A percentile compares a stretch with the other conserved stretches of the same genome.
Conservation (phyloP, 305 asterid species). For the Plantago lanceolata region DNA sequence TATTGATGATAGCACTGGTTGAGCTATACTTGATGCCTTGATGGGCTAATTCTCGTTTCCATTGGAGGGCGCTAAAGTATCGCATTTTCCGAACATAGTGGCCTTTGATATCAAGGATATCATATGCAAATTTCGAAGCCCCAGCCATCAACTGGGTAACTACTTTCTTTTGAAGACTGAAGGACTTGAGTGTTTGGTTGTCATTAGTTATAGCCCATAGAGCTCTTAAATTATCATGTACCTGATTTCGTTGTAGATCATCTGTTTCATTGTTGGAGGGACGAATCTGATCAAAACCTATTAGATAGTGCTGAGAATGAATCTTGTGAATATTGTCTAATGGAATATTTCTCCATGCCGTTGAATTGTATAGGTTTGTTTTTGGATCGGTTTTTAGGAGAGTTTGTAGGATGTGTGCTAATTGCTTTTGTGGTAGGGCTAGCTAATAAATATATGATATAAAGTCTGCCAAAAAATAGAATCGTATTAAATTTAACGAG, state of each 20-base stretch:
- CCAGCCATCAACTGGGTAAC: constrained; percentile 10
- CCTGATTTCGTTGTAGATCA: background rate
- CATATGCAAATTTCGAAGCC: constrained; percentile 9
- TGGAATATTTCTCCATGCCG: too few relatives aligned
- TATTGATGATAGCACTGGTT: constrained; percentile 23
- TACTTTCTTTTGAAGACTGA: constrained; percentile 14
- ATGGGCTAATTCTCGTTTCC: constrained; percentile 17
- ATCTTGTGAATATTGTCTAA: too few relatives aligned
- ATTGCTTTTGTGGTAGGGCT: too few relatives aligned
- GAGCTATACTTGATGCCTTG: constrained; percentile 17
- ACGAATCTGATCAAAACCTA: background rate
- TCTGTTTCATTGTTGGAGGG: background rate
- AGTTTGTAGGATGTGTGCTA: too few relatives aligned
- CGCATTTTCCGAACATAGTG: constrained; percentile 12
- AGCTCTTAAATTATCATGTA: constrained; percentile 3
- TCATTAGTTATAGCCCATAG: background rate
- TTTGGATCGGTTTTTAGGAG: too few relatives aligned
- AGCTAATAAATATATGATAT: too few relatives aligned
- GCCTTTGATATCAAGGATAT: constrained; percentile 13
- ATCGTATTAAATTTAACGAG: too few relatives aligned
- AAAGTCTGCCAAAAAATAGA: too few relatives aligned
- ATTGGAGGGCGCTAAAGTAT: constrained; percentile 14
- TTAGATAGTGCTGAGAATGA: too few relatives aligned
- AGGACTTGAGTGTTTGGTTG: background rate
- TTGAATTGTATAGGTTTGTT: too few relatives aligned